These are phyloP conservation scores for Dispira simplex DNA, from an alignment of 192 early-diverging fungal genomes.

Conservation along the genomic window DNA sequence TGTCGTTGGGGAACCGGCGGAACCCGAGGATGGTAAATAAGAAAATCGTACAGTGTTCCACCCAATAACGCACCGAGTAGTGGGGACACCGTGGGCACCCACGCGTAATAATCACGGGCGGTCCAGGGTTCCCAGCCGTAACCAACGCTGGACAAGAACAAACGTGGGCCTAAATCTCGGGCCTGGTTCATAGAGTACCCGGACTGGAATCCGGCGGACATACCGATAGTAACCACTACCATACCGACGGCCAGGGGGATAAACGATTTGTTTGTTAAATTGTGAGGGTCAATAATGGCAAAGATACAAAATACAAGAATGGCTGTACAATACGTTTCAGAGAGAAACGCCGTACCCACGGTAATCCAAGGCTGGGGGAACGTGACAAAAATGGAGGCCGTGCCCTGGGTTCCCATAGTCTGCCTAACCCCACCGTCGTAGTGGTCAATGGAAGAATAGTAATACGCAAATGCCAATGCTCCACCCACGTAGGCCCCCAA, in stretches of 20 bases:
- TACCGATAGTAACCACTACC: constrained; percentile 40
- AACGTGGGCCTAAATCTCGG: constrained; percentile 62
- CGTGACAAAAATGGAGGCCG: constrained; percentile 50
- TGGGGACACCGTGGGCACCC: constrained; percentile 51
- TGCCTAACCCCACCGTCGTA: constrained; percentile 33
- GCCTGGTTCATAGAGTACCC: constrained; percentile 62
- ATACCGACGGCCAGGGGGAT: constrained; percentile 42
- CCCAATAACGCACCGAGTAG: constrained; percentile 41
- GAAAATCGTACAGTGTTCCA: constrained; percentile 37
- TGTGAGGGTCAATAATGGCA: constrained; percentile 37
- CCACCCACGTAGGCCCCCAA: constrained; percentile 56
- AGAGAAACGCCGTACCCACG: constrained; percentile 33
- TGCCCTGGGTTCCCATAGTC: constrained; percentile 28
- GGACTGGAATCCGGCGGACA: constrained; percentile 44
- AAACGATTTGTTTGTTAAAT: constrained; percentile 33
- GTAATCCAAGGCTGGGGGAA: constrained; percentile 36
- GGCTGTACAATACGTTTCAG: constrained; percentile 54
- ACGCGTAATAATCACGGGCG: constrained; percentile 44
- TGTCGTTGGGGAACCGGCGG: no score
- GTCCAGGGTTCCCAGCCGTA: constrained; percentile 53
- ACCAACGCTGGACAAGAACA: constrained; percentile 46
- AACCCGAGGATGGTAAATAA: constrained; percentile 19
- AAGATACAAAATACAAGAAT: constrained; percentile 46
- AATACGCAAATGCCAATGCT: constrained; percentile 43
- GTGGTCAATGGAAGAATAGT: constrained; percentile 37